Conservation (phyloP, 257 asterid genomes). For the Scutellaria minor region DNA sequence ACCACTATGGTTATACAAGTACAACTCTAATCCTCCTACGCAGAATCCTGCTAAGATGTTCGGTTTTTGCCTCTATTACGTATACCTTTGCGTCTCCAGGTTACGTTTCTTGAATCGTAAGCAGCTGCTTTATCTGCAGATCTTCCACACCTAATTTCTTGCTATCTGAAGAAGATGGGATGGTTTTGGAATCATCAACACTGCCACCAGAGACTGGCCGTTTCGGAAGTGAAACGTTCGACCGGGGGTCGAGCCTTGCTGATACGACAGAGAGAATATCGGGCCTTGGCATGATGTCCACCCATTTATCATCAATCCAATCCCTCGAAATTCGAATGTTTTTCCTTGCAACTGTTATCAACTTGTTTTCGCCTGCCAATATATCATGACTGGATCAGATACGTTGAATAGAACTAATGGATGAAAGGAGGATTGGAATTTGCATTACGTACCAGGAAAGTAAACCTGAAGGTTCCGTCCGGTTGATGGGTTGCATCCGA, state of each 20-base stretch:
- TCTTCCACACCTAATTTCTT: no score
- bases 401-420: neutral
- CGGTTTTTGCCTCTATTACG: no score
- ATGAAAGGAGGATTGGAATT: neutral
- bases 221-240: conserved; percentile 14
- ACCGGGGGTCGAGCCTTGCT: conserved; percentile 21
- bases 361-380: conserved; percentile 52
- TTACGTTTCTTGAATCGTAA: no score
- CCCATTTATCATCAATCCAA: conserved; percentile 61
- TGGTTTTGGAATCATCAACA: neutral
- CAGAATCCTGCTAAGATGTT: no score
- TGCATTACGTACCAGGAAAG: conserved; percentile 50
- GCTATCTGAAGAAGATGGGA: no score
- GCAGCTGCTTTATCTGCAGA: no score
- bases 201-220: no score
- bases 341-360: conserved; percentile 42
- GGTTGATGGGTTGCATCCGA: conserved; percentile 38
- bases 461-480: conserved; percentile 46
- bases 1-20: no score
- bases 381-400: conserved; percentile 9
- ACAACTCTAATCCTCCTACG: no score
- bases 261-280: conserved; percentile 50
- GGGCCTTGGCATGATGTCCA: conserved; percentile 40
- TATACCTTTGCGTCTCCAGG: no score
- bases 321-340: conserved; percentile 59